Evolutionary conservation across 2,329 filamentous ascomycete genomes (phyloP), one percentile per base, ranked within the genome.

Genomic region (Cladobotryum protrusum): DNA sequence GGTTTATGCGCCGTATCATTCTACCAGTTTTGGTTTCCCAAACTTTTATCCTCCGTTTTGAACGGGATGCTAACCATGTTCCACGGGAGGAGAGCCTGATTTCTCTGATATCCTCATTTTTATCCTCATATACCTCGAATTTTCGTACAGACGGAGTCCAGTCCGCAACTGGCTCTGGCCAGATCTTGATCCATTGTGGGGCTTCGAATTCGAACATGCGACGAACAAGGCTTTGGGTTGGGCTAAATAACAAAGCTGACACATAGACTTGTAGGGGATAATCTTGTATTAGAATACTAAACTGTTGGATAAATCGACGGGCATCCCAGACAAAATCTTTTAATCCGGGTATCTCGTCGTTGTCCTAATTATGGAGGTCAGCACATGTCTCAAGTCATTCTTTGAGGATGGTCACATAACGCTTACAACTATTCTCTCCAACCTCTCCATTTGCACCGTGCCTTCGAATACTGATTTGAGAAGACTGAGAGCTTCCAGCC

Each of bases 401-500:
- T 8, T 8, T 11, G 15, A 13, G 2, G 6, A 9, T 19, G 2
- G 18, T 15, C 1, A 5, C 6, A 1, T 5, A 42, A 5, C 35
- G 47, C 52, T 48, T 33, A 54, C 48, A 15, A 49, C 29, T 32
- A 51, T 43, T 37, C 35, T 44, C 37, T 46, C 42, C 34, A 54
- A 49, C 34, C 47, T 51, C 14, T 47, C 35, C 15, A 54, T 34
- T 15, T 45, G 49, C 44, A 14, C 32, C 14, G 49, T 35, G 24
- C 45, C 65, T 51, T 57, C 39, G 6, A 54, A 53, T 4, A 63
- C 55, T 40, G 55, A 52, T 7, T 45, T 33, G 11, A 68, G 52
- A 5, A 72, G 60, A 43, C 67, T 67, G 3, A 74, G 61, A 32
- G 67, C 65, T 49, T 75, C 71, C 3, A 76, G 58, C 71, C 68